Conservation (phyloP, 176 grass and related monocot species). For the Chloris gayana region DNA sequence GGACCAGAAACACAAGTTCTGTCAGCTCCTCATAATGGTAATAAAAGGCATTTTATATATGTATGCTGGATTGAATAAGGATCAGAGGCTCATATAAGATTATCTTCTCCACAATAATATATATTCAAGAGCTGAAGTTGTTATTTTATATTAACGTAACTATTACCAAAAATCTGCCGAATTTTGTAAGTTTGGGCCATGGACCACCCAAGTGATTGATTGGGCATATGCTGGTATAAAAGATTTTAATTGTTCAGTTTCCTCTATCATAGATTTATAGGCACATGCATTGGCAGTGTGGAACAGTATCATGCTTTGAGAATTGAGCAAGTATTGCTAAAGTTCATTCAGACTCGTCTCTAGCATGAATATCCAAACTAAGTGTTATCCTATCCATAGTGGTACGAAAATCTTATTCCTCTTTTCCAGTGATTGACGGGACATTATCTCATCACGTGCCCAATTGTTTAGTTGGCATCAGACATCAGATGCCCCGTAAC, state of each 20-base stretch:
- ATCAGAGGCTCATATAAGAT: not conserved
- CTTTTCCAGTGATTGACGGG: not conserved
- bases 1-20: slow-evolving; percentile 49
- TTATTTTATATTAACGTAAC: not conserved
- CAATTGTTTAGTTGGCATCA: not conserved
- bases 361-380: too few relatives aligned
- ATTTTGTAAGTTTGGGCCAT: not conserved
- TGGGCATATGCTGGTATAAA: not conserved
- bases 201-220: not conserved
- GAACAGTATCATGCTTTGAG: not conserved
- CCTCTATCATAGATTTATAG: not conserved
- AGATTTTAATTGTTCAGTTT: not conserved
- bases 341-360: not conserved
- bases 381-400: not conserved
- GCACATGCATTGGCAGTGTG: not conserved
- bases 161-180: not conserved
- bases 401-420: not conserved
- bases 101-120: not conserved
- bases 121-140: not conserved
- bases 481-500: slow-evolving; percentile 14
- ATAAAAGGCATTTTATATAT: slow-evolving; percentile 19
- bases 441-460: not conserved
- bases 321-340: not conserved
- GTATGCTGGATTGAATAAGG: not conserved
- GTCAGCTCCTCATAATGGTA: slow-evolving; percentile 14